Evolutionary conservation across 2,329 filamentous ascomycete species (phyloP).

Genomic region (Gaeumannomyces tritici): DNA sequence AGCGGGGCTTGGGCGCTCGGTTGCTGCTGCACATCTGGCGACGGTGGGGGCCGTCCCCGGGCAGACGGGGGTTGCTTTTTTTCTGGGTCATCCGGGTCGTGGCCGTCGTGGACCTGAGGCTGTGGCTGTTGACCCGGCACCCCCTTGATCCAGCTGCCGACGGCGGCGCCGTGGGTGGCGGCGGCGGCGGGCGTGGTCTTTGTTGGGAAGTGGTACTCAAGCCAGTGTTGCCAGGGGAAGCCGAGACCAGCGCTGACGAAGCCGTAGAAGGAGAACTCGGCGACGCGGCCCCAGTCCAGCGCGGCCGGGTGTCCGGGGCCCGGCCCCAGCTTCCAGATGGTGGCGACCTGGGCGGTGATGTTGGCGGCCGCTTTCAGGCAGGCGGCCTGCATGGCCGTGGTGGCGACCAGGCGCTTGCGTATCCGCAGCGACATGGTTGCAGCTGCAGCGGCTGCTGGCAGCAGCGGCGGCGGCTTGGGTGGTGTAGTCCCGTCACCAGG

Average conservation of each 20-base stretch:
- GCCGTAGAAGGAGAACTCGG: slow-evolving; percentile 16
- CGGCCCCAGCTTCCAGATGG: slow-evolving; percentile 9
- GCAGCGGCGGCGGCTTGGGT: not conserved
- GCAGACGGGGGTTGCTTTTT: not conserved
- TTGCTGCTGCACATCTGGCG: not conserved
- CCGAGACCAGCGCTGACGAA: slow-evolving; percentile 15
- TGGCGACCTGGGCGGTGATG: slow-evolving; percentile 10
- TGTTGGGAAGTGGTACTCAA: slow-evolving; percentile 15
- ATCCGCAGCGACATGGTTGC: slow-evolving; percentile 2
- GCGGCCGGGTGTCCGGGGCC: not conserved
- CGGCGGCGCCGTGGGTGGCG: not conserved
- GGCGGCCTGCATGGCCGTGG: slow-evolving; percentile 7
- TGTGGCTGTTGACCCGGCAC: not conserved
- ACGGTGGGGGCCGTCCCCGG: not conserved
- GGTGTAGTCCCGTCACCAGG: not conserved
- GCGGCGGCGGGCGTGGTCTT: not conserved
- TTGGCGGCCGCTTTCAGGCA: slow-evolving; percentile 11
- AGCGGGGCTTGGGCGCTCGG: not conserved
- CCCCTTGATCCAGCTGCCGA: not conserved
- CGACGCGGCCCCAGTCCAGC: slow-evolving; percentile 12
- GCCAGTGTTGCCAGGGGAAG: slow-evolving; percentile 14
- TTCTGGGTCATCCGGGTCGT: slow-evolving; percentile 4
- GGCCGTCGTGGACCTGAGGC: not conserved
- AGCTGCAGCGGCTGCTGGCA: not conserved
- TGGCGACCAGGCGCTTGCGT: slow-evolving; percentile 1